phyloP scores from a whole-genome alignment of 306 rosid species.

The Fagus sylvatica region DNA sequence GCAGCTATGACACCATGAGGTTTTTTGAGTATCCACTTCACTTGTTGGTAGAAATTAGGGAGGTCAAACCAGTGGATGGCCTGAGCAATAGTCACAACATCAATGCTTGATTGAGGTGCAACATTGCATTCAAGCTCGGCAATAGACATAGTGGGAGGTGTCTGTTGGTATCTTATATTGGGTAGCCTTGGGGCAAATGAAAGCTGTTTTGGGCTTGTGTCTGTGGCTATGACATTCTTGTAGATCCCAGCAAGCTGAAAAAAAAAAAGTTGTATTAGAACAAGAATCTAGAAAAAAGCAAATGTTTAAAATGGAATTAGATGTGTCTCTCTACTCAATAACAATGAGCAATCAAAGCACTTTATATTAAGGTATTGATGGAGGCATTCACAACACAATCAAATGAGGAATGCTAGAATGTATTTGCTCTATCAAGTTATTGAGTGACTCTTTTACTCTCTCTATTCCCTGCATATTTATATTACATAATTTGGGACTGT shows the following conservation, averaged over 20 bases:
- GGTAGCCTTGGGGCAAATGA: constrained; percentile 51
- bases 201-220: constrained; percentile 58
- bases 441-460: no score
- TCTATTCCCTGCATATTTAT: no score
- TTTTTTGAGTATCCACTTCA: constrained; percentile 57
- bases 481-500: no score
- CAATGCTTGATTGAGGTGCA: constrained; percentile 46
- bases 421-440: no score
- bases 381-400: no score
- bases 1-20: constrained; percentile 75
- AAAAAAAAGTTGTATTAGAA: neutral
- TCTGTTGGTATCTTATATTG: constrained; percentile 55
- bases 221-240: constrained; percentile 72
- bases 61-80: constrained; percentile 76
- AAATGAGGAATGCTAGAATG: no score
- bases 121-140: constrained; percentile 50
- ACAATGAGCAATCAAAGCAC: no score
- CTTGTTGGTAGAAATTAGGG: constrained; percentile 58
- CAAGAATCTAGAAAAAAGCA: neutral
- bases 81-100: constrained; percentile 71
- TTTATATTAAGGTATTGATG: no score
- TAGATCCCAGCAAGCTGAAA: constrained; percentile 57
- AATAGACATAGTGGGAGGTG: constrained; percentile 52
- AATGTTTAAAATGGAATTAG: neutral
- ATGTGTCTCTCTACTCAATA: no score